phyloP scores from a whole-genome alignment of 805 yeast genomes.

The Ogataea wickerhamii region DNA sequence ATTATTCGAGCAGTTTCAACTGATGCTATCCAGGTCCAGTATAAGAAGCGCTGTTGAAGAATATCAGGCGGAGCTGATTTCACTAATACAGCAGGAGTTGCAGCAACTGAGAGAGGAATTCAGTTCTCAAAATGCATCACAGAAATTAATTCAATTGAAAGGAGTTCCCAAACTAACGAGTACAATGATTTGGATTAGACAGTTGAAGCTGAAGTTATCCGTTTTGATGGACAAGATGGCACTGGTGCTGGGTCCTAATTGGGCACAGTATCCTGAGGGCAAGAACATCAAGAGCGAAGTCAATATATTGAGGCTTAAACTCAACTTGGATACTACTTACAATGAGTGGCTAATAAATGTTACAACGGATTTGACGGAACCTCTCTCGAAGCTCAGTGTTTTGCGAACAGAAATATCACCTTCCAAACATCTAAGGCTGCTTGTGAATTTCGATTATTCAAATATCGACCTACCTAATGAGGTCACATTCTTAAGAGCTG shows the following conservation, averaged over 20 bases:
- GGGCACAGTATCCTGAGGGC: constrained; percentile 67
- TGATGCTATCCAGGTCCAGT: constrained; percentile 49
- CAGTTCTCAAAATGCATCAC: constrained; percentile 31
- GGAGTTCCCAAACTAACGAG: constrained; percentile 49
- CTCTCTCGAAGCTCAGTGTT: constrained; percentile 24
- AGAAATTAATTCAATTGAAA: constrained; percentile 34
- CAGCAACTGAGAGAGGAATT: constrained; percentile 37
- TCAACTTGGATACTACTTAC: constrained; percentile 41
- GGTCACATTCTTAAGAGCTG: constrained; percentile 43
- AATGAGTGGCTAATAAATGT: constrained; percentile 44
- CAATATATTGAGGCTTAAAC: constrained; percentile 39
- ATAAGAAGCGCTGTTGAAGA: constrained; percentile 58
- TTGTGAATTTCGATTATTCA: constrained; percentile 50
- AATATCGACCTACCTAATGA: constrained; percentile 47
- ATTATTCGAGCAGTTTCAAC: constrained; percentile 46
- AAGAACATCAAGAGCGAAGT: constrained; percentile 53
- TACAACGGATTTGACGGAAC: constrained; percentile 8
- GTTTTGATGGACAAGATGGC: constrained; percentile 44
- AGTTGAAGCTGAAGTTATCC: constrained; percentile 42
- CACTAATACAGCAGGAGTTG: constrained; percentile 47
- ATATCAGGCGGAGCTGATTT: constrained; percentile 50
- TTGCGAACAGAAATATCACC: constrained; percentile 34
- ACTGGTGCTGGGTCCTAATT: constrained; percentile 53
- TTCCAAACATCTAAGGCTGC: constrained; percentile 27
- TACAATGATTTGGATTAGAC: constrained; percentile 50